phyloP scores from a whole-genome alignment of 108 stramenopile species.

The Nitzschia sp. region DNA sequence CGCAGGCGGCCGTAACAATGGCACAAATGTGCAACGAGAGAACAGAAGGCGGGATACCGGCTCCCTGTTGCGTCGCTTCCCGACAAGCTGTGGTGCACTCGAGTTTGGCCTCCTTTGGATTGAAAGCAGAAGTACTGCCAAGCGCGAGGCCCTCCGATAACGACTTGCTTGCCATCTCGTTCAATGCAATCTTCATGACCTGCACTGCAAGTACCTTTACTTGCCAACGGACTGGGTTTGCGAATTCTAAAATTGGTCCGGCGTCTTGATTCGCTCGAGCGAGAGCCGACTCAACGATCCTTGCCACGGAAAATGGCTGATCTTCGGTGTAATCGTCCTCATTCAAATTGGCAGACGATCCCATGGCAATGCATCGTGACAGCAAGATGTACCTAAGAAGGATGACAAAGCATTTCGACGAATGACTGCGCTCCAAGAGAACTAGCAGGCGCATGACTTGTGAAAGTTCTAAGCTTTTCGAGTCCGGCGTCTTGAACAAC shows the following conservation, averaged over 20 bases:
- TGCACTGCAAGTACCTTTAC: constrained; percentile 53
- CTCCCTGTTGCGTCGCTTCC: constrained; percentile 6
- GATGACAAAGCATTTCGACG: constrained; percentile 6
- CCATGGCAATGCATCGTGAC: constrained; percentile 49
- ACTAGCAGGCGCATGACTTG: constrained; percentile 15
- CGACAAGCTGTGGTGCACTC: constrained; percentile 40
- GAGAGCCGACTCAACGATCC: constrained; percentile 36
- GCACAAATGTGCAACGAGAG: constrained; percentile 64
- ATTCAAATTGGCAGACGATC: constrained; percentile 12
- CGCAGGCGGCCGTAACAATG: constrained; percentile 60
- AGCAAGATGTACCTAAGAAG: constrained; percentile 62
- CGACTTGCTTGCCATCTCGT: constrained; percentile 23
- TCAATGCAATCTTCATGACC: constrained; percentile 41
- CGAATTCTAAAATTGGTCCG: constrained; percentile 30
- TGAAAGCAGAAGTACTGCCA: constrained; percentile 42
- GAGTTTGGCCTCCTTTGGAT: constrained; percentile 41
- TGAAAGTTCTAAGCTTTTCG: constrained; percentile 9
- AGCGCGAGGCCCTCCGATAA: constrained; percentile 22
- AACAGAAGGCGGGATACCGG: constrained; percentile 18
- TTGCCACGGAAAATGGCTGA: constrained; percentile 28
- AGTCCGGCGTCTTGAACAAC: background rate
- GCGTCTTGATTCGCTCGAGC: constrained; percentile 38
- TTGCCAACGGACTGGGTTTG: constrained; percentile 67
- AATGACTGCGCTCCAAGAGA: constrained; percentile 14
- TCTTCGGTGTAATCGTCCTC: constrained; percentile 28